phyloP scores from a whole-genome alignment of 805 yeast genomes.

The Jamesozyma rosinii region DNA sequence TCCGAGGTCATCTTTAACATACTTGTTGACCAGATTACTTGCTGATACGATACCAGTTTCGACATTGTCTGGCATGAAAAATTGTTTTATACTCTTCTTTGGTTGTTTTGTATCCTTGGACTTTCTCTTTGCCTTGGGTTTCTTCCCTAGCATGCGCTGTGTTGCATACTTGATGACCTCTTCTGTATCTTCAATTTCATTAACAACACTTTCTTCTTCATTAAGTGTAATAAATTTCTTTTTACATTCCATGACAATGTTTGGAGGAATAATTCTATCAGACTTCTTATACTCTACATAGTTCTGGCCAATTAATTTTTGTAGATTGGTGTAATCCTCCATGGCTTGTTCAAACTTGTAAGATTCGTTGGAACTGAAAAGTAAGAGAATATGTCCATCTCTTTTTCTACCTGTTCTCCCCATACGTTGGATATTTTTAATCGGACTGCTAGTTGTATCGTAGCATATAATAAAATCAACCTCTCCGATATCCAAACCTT shows the following conservation, averaged over 20 bases:
- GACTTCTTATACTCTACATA: constrained; percentile 38
- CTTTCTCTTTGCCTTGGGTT: constrained; percentile 12
- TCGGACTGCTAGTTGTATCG: constrained; percentile 89
- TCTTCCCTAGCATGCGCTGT: constrained; percentile 45
- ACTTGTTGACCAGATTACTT: constrained; percentile 36
- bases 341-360: constrained; percentile 73
- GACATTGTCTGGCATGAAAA: constrained; percentile 69
- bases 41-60: constrained; percentile 54
- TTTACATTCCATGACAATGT: constrained; percentile 46
- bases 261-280: constrained; percentile 61
- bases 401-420: constrained; percentile 97
- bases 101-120: constrained; percentile 7
- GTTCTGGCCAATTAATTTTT: constrained; percentile 51
- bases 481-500: constrained; percentile 96
- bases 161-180: constrained; percentile 63
- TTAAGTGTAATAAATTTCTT: constrained; percentile 56
- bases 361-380: constrained; percentile 72
- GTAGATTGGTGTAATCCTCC: constrained; percentile 74
- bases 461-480: constrained; percentile 89
- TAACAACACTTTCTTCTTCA: constrained; percentile 51
- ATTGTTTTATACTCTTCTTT: constrained; percentile 20
- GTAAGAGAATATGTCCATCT: constrained; percentile 69
- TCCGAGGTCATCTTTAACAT: neutral
- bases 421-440: constrained; percentile 88
- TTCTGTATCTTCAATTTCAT: constrained; percentile 50